Evolutionary conservation across 768 basidiomycete species (phyloP).

Genomic region (Saitozyma podzolica): DNA sequence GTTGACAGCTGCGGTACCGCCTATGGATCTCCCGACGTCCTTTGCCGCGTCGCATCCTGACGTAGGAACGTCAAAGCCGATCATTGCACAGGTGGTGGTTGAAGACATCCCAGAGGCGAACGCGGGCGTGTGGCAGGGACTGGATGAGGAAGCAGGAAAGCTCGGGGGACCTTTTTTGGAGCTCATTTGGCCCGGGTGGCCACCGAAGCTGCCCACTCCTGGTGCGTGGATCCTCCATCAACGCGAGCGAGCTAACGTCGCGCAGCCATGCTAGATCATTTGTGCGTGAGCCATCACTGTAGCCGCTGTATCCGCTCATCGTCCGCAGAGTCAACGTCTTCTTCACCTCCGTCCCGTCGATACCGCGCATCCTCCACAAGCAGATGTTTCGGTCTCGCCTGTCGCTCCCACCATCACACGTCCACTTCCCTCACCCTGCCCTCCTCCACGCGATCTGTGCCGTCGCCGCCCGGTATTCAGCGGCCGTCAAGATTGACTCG

Average conservation of each 20-base stretch:
- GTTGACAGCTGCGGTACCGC: too few relatives aligned
- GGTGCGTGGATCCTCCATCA: background rate
- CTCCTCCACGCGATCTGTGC: constrained; percentile 83
- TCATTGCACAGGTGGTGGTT: too few relatives aligned
- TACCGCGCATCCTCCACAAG: constrained; percentile 67
- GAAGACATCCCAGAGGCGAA: background rate
- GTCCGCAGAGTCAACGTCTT: constrained; percentile 69
- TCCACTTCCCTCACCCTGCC: constrained; percentile 68
- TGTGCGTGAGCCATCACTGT: constrained; percentile 11
- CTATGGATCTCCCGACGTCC: background rate
- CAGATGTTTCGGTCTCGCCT: constrained; percentile 67
- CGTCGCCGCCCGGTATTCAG: constrained; percentile 71
- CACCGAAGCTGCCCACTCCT: constrained; percentile 29
- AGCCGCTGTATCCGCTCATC: background rate
- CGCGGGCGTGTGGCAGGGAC: background rate
- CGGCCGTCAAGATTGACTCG: constrained; percentile 50
- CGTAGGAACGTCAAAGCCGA: too few relatives aligned
- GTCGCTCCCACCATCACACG: constrained; percentile 65
- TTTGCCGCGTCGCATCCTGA: constrained; percentile 1
- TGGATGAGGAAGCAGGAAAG: constrained; percentile 26
- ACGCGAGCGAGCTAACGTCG: background rate
- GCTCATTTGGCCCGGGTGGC: constrained; percentile 35
- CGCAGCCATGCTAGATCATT: constrained; percentile 28
- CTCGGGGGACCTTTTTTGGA: constrained; percentile 27
- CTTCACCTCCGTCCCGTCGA: constrained; percentile 75